Conservation (phyloP, 2,329 filamentous ascomycete genomes). For the Colletotrichum endophyticum region DNA sequence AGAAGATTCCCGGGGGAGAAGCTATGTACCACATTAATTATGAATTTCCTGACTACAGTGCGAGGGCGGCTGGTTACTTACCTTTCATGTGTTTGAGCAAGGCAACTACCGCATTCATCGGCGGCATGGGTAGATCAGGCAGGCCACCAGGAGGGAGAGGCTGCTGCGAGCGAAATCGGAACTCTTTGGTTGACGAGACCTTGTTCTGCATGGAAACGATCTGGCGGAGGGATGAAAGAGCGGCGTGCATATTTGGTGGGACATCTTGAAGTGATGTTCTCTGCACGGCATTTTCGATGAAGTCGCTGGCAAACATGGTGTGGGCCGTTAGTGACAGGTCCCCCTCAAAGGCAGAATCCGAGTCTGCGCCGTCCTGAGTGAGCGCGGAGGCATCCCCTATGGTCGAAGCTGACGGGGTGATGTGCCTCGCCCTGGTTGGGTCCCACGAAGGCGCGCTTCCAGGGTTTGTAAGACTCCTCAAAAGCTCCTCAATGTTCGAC, state of each 20-base stretch:
- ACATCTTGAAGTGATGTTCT: conserved; percentile 49
- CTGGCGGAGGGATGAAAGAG: conserved; percentile 55
- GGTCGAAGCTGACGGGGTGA: conserved; percentile 24
- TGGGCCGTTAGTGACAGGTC: conserved; percentile 54
- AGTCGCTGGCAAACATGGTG: conserved; percentile 58
- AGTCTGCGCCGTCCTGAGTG: conserved; percentile 40
- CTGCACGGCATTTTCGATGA: conserved; percentile 57
- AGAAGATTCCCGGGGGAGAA: conserved; percentile 52
- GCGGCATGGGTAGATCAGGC: conserved; percentile 59
- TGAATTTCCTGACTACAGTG: too few relatives aligned
- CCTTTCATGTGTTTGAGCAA: conserved; percentile 54
- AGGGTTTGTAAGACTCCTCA: conserved; percentile 39
- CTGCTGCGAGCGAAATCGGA: conserved; percentile 51
- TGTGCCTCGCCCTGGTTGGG: conserved; percentile 17
- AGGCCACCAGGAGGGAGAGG: conserved; percentile 50
- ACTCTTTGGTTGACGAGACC: conserved; percentile 42
- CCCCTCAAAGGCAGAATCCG: conserved; percentile 49
- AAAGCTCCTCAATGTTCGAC: conserved; percentile 47
- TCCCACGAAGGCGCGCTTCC: conserved; percentile 5
- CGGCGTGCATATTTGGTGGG: conserved; percentile 57
- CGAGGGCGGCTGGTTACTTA: conserved; percentile 13
- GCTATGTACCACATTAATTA: conserved; percentile 32
- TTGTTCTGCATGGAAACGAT: conserved; percentile 57
- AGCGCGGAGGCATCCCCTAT: conserved; percentile 16
- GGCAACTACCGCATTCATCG: conserved; percentile 53